These are phyloP conservation scores for Rhizopus sp. DNA, from an alignment of 371 early-diverging fungal genomes.

Conservation along the genomic window DNA sequence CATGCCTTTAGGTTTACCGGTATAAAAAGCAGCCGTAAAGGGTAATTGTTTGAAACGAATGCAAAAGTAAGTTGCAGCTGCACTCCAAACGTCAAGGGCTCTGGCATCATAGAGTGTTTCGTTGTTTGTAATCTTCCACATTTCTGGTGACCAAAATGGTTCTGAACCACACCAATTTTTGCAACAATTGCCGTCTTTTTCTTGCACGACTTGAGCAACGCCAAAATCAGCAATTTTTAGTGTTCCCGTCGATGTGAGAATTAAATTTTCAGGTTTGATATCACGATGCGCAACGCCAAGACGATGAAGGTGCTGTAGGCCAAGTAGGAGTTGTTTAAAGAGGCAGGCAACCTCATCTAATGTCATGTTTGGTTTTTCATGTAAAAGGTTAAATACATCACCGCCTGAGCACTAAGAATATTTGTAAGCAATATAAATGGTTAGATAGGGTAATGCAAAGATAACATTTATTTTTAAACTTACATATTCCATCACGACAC, in stretches of 20 bases:
- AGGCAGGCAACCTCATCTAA: conserved; percentile 54
- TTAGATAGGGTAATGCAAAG: neutral
- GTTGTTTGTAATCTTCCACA: conserved; percentile 54
- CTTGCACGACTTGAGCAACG: conserved; percentile 90
- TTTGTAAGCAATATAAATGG: conserved; percentile 1
- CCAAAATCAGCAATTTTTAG: conserved; percentile 99
- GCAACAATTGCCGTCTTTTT: conserved; percentile 66
- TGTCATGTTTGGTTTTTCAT: conserved; percentile 40
- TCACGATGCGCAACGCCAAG: conserved; percentile 90
- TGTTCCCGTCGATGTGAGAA: conserved; percentile 78
- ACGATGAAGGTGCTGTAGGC: conserved; percentile 95
- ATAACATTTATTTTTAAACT: conserved; percentile 5
- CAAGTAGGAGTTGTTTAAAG: conserved; percentile 90
- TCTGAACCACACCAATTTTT: conserved; percentile 84
- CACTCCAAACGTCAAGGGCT: conserved; percentile 83
- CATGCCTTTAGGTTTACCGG: conserved; percentile 24
- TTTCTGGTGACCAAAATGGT: conserved; percentile 92
- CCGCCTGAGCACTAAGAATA: conserved; percentile 60
- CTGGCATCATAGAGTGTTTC: conserved; percentile 70
- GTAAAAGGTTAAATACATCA: conserved; percentile 58
- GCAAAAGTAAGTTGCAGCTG: conserved; percentile 80
- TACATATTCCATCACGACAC: conserved; percentile 74
- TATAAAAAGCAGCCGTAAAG: conserved; percentile 43
- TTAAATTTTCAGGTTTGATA: conserved; percentile 91
- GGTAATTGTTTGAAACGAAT: conserved; percentile 77